A percentile compares a stretch with the other conserved stretches of the same genome.
Evolutionary conservation across 805 yeast species (phyloP).

Genomic region (Starmerella khaoyaiensis): DNA sequence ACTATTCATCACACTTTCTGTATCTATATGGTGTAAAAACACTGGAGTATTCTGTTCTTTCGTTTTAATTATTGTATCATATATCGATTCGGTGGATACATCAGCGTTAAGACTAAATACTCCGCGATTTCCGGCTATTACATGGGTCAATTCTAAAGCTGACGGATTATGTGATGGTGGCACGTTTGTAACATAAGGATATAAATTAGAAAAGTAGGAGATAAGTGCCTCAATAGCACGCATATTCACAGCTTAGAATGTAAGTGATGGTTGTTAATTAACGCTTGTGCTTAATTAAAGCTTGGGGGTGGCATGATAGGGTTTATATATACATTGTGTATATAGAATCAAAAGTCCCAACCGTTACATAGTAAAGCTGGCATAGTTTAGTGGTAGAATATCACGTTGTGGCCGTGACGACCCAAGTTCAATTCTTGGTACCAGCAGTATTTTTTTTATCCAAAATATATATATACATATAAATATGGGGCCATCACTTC

Average conservation of each 20-base stretch:
- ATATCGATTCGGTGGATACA: no score
- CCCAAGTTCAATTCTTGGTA: constrained; percentile 66
- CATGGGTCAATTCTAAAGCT: constrained; percentile 10
- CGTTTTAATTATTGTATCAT: no score
- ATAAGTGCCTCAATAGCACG: constrained; percentile 2
- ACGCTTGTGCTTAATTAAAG: background rate
- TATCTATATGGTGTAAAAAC: constrained; percentile 3
- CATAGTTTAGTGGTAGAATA: constrained; percentile 59
- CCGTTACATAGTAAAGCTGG: constrained; percentile 29
- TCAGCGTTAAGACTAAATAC: constrained; percentile 5
- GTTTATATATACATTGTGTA: background rate
- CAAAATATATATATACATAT: no score
- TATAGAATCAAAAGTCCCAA: no score
- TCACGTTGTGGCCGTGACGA: constrained; percentile 61
- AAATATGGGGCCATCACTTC: no score
- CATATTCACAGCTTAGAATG: constrained; percentile 1
- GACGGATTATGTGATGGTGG: no score
- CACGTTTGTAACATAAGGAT: no score
- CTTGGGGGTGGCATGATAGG: background rate
- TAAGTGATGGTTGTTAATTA: background rate
- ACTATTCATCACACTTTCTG: constrained; percentile 7
- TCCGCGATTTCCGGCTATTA: constrained; percentile 1
- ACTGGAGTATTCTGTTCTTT: constrained; percentile 7
- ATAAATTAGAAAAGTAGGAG: no score
- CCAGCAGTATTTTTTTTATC: constrained; percentile 37